phyloP scores from a whole-genome alignment of 2,329 filamentous ascomycete genomes.

The Fusarium nodosum region DNA sequence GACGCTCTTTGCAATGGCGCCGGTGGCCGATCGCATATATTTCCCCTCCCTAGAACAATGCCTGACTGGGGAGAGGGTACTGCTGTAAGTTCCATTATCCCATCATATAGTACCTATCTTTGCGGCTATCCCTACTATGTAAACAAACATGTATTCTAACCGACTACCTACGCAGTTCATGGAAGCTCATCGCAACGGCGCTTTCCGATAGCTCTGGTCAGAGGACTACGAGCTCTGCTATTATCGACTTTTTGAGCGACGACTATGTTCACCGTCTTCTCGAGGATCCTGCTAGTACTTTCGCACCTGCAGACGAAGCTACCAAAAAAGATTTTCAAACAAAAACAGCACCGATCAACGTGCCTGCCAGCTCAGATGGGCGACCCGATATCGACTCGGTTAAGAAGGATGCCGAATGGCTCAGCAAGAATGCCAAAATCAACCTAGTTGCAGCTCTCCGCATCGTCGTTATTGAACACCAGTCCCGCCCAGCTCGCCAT shows the following conservation, averaged over 20 bases:
- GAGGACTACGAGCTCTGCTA: conserved; percentile 65
- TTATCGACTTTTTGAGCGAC: conserved; percentile 79
- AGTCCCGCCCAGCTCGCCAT: conserved; percentile 80
- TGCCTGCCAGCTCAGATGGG: conserved; percentile 75
- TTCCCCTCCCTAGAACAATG: conserved; percentile 89
- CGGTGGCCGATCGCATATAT: conserved; percentile 77
- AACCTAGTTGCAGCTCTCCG: conserved; percentile 87
- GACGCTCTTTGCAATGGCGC: conserved; percentile 75
- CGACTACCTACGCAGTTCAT: conserved; percentile 62
- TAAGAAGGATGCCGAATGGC: conserved; percentile 87
- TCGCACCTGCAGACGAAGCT: conserved; percentile 71
- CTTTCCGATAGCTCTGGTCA: conserved; percentile 69
- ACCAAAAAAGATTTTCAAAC: conserved; percentile 82
- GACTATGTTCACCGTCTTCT: conserved; percentile 77
- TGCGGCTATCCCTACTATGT: conserved; percentile 18
- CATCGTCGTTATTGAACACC: conserved; percentile 85
- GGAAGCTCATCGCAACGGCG: conserved; percentile 71
- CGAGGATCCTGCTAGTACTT: conserved; percentile 76
- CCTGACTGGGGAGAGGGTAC: conserved; percentile 81
- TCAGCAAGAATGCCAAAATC: conserved; percentile 82
- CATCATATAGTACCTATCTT: conserved; percentile 3
- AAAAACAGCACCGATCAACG: conserved; percentile 88
- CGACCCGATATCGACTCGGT: conserved; percentile 82
- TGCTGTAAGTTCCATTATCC: conserved; percentile 74
- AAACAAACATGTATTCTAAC: conserved; percentile 46